Evolutionary conservation across 202 grass and related monocot genomes (phyloP), one percentile per base, ranked within the genome.

Genomic region (Carex arenaria): DNA sequence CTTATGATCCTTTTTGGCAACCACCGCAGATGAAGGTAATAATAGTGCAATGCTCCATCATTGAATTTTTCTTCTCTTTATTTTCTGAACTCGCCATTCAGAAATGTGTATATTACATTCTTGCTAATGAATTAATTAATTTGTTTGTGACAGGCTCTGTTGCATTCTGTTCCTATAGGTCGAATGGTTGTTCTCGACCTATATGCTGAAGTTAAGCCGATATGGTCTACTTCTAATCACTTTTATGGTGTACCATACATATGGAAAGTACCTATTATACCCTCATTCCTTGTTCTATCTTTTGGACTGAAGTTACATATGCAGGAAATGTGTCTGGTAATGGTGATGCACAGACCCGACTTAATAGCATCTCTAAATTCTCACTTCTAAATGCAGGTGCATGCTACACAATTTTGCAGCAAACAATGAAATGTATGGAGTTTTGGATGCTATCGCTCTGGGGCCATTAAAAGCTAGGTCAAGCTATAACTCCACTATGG

Each of bases 181-280:
- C 82, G 82, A 85, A 92, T 94, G 92, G 78, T 94, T 67, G 92
- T 92, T 85, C 92, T 94, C 72, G 92, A 94, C 86, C 88, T 94
- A 53, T 94, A 94, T 88, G 92, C 92, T 83, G 92, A 94, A 94
- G 92, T 94, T 9, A 92, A 92, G 80, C 92, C 92, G 36, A 87
- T 94, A 57, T 94, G 92, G 92, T 77, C 81, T 67, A 90, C 67
- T 78, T 90, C 92, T 81, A 85, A 92, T 81, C 90, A 94, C 82
- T 92, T 94, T 49, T 94, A 94, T 81, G 92, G 92, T 87, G 92
- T 94, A 34, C 92, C 92, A 6, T 92, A 94, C 84, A 94, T 94
- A 79, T 94, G 92, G 92, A 76, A 88, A 88, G 90, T 88, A 86
- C 54, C 89, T 32, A 57, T 47, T 64, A 49, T 70, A 15, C 32